Evolutionary conservation across 345 rosid genomes (phyloP), one percentile per base, ranked within the genome.

Genomic region (Pseudoturritis turrita): DNA sequence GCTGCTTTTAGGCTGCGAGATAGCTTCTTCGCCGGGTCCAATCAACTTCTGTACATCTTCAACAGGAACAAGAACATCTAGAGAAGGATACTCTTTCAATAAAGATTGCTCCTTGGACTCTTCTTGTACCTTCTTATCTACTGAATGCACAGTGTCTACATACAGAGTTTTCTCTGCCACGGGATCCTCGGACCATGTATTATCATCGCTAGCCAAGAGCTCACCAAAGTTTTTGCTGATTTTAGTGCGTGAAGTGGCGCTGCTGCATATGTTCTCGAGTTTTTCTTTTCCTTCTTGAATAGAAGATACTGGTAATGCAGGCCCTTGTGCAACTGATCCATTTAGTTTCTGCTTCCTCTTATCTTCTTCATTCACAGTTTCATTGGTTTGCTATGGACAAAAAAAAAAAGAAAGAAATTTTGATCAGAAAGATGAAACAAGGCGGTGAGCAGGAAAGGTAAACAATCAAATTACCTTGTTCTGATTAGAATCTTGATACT

Each of bases 81-180:
- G 50, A 4, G 71, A 35, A 66, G 49, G 35, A 33, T 56, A 74
- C 53, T 36, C 39, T 15, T 62, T 25, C 6, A 11, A 1, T 41
- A 39, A 22, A 21, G 37, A 53, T 26, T 46, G 18, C 23, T 65
- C 23, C 53, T 56, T 57, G 40, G 55, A 11, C 51, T 68, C 77
- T 82, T 52, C 80, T 73, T 55, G 72, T 62, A 78, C 79, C 75
- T 72, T 36, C 54, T 47, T 62, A 37, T 67, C 62, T 78, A 72
- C 63, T 40, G 59, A 51, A 72, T 79, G 86, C 66, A 86, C 78
- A 47, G 84, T 78, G 81, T 91, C 97, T 41, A 89, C 78, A 73
- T 91, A 86, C 72, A 94, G 75, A 68, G 96, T 89, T 79, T 86
- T 90, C 86, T 94, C 98, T 4, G 58, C 74, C 43, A 81, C 75